Conservation (phyloP, 2,329 filamentous ascomycete genomes). For the Trichoderma citrinoviride region DNA sequence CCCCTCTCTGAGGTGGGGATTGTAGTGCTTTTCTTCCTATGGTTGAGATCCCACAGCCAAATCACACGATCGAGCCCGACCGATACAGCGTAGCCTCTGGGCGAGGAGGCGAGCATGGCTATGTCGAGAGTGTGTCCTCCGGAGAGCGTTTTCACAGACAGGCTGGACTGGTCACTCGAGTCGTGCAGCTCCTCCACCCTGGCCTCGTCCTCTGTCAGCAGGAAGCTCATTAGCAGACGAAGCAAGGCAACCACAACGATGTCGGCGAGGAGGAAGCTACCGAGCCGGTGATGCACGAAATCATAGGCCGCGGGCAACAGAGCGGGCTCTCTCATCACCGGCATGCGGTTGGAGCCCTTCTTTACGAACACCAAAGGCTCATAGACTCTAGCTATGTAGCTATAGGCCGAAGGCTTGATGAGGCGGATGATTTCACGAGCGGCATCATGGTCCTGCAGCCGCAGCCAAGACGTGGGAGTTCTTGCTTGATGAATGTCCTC, state of each 20-base stretch:
- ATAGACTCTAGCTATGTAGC: constrained; percentile 71
- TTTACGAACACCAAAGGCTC: constrained; percentile 72
- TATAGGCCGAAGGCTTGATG: constrained; percentile 68
- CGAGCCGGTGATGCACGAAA: constrained; percentile 59
- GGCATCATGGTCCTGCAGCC: constrained; percentile 74
- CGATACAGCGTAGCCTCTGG: constrained; percentile 64
- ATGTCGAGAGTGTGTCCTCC: constrained; percentile 69
- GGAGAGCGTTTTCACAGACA: constrained; percentile 60
- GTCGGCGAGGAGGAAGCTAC: constrained; percentile 60
- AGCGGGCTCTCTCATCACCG: constrained; percentile 41
- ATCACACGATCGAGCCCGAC: constrained; percentile 69
- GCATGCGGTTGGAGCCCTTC: constrained; percentile 64
- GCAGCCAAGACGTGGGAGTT: constrained; percentile 73
- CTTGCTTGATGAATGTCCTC: constrained; percentile 69
- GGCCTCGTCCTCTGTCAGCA: constrained; percentile 64
- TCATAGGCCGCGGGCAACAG: constrained; percentile 54
- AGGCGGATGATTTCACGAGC: constrained; percentile 74
- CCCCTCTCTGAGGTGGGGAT: constrained; percentile 42
- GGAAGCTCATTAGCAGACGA: constrained; percentile 68
- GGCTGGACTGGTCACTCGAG: constrained; percentile 44
- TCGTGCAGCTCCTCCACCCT: constrained; percentile 45
- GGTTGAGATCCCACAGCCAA: constrained; percentile 62
- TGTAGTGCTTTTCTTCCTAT: constrained; percentile 42
- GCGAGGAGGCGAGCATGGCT: constrained; percentile 59
- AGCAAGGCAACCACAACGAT: constrained; percentile 63